Evolutionary conservation across 2,329 filamentous ascomycete genomes (phyloP).

Genomic region (Coniochaeta sp.): DNA sequence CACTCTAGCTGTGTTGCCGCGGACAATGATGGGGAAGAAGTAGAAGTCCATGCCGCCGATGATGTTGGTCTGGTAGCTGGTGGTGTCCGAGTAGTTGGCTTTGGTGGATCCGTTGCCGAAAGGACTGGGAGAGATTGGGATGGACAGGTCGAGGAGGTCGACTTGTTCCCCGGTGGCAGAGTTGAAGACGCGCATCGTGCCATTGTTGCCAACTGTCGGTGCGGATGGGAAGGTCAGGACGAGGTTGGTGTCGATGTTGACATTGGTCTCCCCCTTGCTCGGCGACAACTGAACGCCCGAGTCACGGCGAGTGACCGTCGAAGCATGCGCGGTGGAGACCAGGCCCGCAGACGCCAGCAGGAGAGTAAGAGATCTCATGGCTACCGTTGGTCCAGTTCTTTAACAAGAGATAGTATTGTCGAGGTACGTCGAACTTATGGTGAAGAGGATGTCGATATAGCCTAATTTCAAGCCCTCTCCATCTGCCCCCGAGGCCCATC

Average conservation of each 20-base stretch:
- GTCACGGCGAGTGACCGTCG: background rate
- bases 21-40: constrained; percentile 8
- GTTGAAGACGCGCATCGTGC: constrained; percentile 4
- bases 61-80: constrained; percentile 8
- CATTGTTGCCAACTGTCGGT: background rate
- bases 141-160: constrained; percentile 4
- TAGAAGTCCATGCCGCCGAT: constrained; percentile 9
- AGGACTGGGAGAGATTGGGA: constrained; percentile 7
- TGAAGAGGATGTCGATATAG: background rate
- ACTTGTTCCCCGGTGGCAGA: background rate
- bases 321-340: background rate
- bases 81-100: constrained; percentile 5
- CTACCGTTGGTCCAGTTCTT: too few species aligned
- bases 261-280: background rate
- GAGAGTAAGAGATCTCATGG: background rate
- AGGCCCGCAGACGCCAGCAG: background rate
- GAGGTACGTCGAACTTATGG: too few species aligned
- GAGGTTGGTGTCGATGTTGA: constrained; percentile 7
- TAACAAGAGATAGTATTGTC: too few species aligned
- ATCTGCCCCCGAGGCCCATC: background rate
- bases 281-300: background rate
- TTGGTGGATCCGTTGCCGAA: constrained; percentile 8
- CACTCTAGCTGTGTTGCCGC: constrained; percentile 4
- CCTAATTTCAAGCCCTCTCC: background rate
- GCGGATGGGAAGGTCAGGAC: constrained; percentile 5